These are phyloP conservation scores for Mimosa bimucronata DNA, from an alignment of 306 rosid species.

Conservation along the genomic window DNA sequence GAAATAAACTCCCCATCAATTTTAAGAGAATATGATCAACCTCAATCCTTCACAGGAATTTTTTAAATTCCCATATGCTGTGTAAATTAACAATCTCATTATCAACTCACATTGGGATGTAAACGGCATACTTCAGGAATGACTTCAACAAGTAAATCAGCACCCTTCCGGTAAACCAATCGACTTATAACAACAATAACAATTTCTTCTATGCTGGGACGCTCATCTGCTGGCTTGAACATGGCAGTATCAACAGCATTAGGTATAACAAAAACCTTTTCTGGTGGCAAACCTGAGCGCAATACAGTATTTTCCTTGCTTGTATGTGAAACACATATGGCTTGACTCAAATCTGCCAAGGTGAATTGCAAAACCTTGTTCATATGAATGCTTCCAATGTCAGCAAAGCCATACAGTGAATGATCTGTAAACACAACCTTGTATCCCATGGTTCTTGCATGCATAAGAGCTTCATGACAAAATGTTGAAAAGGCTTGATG, in stretches of 20 bases:
- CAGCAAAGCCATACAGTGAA: conserved; percentile 90
- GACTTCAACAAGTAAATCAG: conserved; percentile 93
- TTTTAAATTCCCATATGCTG: not conserved
- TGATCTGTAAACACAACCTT: conserved; percentile 92
- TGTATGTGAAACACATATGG: conserved; percentile 95
- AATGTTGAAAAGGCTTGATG: conserved; percentile 97
- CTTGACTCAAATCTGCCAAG: conserved; percentile 88
- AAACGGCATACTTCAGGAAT: conserved; percentile 88
- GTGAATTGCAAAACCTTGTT: conserved; percentile 96
- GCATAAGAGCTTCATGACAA: conserved; percentile 92
- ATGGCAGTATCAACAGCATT: conserved; percentile 95
- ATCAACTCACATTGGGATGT: conserved; percentile 72
- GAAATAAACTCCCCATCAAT: not conserved
- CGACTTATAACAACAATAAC: conserved; percentile 86
- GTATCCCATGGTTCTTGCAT: conserved; percentile 87
- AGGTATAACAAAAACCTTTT: conserved; percentile 87
- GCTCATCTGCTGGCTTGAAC: conserved; percentile 80
- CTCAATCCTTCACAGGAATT: conserved; percentile 11
- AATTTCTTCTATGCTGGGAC: conserved; percentile 60
- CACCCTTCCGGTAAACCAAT: conserved; percentile 91
- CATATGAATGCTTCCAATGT: conserved; percentile 95
- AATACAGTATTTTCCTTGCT: conserved; percentile 95
- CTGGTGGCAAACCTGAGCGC: conserved; percentile 87
- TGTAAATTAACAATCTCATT: conserved; percentile 2
- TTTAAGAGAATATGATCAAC: not conserved